Percentiles rank a stretch among this genome's conserved stretches.
These are phyloP conservation scores for Klebsormidium nitens DNA, from an alignment of 139 green algal species.

Conservation along the genomic window DNA sequence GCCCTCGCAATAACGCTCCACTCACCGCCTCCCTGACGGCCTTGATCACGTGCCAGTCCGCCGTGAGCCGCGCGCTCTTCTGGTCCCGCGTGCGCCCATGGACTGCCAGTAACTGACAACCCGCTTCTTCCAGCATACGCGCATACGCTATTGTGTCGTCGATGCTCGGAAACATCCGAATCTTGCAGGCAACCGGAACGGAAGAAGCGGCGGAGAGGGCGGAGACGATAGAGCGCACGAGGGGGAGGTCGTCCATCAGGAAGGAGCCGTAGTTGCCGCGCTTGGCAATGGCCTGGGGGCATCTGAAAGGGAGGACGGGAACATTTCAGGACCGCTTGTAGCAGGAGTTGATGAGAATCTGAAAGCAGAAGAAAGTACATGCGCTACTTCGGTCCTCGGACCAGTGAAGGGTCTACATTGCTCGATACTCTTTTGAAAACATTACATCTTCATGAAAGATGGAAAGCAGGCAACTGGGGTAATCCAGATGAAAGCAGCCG, in stretches of 20 bases:
- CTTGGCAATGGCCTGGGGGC: conserved; percentile 37
- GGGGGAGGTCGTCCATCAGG: conserved; percentile 54
- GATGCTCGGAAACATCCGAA: conserved; percentile 80
- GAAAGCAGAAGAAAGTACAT: no score
- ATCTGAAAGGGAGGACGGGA: conserved; percentile 17
- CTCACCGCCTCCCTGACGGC: conserved; percentile 42
- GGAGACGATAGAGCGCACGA: conserved; percentile 33
- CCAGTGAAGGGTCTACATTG: no score
- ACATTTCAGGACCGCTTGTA: background rate
- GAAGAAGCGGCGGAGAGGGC: conserved; percentile 3
- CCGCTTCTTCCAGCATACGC: conserved; percentile 77
- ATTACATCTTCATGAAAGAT: no score
- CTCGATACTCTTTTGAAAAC: no score
- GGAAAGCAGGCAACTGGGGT: no score
- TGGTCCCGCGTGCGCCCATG: conserved; percentile 90
- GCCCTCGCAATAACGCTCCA: background rate
- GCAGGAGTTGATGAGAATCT: no score
- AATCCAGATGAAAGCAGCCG: no score
- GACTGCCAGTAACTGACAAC: conserved; percentile 80
- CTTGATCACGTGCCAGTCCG: conserved; percentile 78
- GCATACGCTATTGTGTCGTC: conserved; percentile 87
- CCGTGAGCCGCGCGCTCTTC: conserved; percentile 62
- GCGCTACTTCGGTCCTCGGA: no score
- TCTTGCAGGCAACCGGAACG: conserved; percentile 51
- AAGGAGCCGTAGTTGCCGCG: conserved; percentile 52